Conservation (phyloP, 305 asterid genomes). For the Rubia occidens region DNA sequence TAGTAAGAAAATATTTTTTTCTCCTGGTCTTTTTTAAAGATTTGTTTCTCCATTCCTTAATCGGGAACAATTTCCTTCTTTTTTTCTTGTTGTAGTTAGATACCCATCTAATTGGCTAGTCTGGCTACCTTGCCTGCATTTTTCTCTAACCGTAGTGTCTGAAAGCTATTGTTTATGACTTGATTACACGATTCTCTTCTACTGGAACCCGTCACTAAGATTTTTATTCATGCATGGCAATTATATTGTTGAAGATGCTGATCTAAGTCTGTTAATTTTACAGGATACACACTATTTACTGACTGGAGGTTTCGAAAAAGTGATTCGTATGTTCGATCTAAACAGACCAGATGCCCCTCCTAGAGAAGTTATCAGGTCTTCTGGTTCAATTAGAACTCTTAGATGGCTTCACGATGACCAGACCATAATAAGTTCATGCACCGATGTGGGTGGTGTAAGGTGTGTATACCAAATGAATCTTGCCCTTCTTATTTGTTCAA, state of each 20-base stretch:
- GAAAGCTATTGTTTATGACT: not conserved
- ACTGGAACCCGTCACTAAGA: not conserved
- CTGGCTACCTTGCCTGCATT: not conserved
- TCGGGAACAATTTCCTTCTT: not conserved
- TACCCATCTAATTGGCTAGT: not conserved
- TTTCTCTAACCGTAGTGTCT: not conserved
- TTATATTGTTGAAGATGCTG: constrained; percentile 1
- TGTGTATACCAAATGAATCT: constrained; percentile 20
- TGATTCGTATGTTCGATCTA: constrained; percentile 69
- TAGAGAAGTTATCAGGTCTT: constrained; percentile 75
- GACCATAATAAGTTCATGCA: constrained; percentile 81
- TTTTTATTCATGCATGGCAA: not conserved
- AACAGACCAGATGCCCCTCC: constrained; percentile 83
- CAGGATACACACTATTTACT: constrained; percentile 70
- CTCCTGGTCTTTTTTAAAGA: not conserved
- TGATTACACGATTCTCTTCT: not conserved
- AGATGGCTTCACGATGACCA: constrained; percentile 94
- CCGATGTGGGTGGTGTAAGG: constrained; percentile 92
- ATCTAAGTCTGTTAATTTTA: constrained; percentile 19
- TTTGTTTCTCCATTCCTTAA: not conserved
- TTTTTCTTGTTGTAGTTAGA: not conserved
- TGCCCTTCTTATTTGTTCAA: not conserved
- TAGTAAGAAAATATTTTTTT: not conserved
- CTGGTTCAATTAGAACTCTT: constrained; percentile 77
- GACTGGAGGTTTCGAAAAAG: constrained; percentile 85